These are phyloP conservation scores for Trichoderma citrinoviride DNA, from an alignment of 2,329 filamentous ascomycete species.

Conservation along the genomic window DNA sequence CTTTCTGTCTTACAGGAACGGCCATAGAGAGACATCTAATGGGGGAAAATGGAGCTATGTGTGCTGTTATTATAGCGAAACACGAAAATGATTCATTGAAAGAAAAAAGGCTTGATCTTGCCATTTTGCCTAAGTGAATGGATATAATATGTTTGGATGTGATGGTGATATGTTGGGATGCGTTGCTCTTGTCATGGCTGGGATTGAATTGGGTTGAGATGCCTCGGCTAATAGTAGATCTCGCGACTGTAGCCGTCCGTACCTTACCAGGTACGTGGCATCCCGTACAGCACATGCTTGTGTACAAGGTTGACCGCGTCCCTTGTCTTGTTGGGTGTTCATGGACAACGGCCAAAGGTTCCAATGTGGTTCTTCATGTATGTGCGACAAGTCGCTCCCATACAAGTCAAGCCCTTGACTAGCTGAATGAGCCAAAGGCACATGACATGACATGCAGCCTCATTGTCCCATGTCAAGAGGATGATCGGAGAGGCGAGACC, in stretches of 20 bases:
- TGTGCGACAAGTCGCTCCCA: neutral
- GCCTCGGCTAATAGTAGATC: too few relatives aligned
- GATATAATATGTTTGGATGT: too few relatives aligned
- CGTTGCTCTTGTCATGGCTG: too few relatives aligned
- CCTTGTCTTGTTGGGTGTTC: neutral
- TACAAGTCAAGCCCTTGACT: neutral
- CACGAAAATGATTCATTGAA: too few relatives aligned
- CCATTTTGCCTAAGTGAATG: too few relatives aligned
- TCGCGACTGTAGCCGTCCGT: too few relatives aligned
- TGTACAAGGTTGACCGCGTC: neutral
- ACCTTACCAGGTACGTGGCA: too few relatives aligned
- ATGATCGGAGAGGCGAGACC: neutral
- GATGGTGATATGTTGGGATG: too few relatives aligned
- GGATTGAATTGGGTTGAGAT: too few relatives aligned
- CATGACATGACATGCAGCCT: neutral
- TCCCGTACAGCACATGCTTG: too few relatives aligned
- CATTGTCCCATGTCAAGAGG: neutral
- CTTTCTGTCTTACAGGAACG: neutral
- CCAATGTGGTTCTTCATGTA: neutral
- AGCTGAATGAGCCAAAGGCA: neutral
- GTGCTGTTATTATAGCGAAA: neutral
- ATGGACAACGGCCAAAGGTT: slow-evolving; percentile 6
- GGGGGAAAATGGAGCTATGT: neutral
- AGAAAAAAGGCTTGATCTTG: too few relatives aligned
- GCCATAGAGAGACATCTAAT: slow-evolving; percentile 16